A percentile compares a stretch with the other conserved stretches of the same genome.
phyloP scores from a whole-genome alignment of 257 asterid genomes.

The Ilex aquifolium region DNA sequence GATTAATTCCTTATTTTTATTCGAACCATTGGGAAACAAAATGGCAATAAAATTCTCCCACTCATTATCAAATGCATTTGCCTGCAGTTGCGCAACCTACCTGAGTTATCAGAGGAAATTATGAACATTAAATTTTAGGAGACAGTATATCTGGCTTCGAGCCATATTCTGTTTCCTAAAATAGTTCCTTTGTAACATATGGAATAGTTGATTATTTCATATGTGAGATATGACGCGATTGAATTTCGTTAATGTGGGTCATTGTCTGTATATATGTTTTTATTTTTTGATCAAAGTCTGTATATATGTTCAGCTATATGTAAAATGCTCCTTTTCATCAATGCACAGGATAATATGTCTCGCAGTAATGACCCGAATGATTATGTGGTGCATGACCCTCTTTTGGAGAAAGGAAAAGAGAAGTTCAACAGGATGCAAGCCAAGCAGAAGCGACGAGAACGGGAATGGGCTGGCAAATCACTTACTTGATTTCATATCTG shows the following conservation, averaged over 20 bases:
- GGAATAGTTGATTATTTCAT: no score
- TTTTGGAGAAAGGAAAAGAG: conserved; percentile 93
- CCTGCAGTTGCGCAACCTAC: no score
- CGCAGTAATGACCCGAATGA: conserved; percentile 85
- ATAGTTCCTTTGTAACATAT: no score
- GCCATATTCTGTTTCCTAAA: no score
- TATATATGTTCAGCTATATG: background rate
- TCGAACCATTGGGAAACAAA: conserved; percentile 1
- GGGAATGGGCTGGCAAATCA: conserved; percentile 98
- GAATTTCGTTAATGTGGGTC: background rate
- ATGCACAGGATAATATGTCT: conserved; percentile 75
- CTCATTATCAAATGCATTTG: no score
- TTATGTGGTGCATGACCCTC: conserved; percentile 89
- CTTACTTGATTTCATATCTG: conserved; percentile 39
- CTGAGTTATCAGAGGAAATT: no score
- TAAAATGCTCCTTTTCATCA: background rate
- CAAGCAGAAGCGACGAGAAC: conserved; percentile 67
- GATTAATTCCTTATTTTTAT: conserved; percentile 9
- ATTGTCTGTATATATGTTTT: no score
- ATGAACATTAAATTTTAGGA: no score
- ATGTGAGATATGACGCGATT: no score
- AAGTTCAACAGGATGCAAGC: conserved; percentile 91
- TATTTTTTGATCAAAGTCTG: no score
- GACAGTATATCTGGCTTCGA: no score
- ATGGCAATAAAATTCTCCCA: no score